phyloP scores from a whole-genome alignment of 371 early-diverging fungal species.

The Thermomucor indicae-seudaticae region DNA sequence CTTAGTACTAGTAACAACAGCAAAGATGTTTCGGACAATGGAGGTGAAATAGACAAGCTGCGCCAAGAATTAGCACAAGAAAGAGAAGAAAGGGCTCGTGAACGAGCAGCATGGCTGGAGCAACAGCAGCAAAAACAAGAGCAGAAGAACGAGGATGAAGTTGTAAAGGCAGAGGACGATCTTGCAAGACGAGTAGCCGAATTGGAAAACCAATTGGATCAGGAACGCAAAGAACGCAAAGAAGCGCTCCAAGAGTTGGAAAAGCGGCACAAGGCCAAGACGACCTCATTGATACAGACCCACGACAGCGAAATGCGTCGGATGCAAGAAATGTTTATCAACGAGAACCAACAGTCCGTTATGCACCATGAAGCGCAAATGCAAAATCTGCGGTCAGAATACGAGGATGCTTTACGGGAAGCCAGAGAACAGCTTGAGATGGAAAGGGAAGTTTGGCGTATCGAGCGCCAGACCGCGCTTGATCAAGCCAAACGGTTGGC shows the following conservation, averaged over 20 bases:
- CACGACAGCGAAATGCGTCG: slow-evolving; percentile 5
- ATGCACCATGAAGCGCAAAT: slow-evolving; percentile 29
- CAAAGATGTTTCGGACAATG: no score
- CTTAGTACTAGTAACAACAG: no score
- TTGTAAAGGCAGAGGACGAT: no score
- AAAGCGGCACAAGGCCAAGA: not conserved
- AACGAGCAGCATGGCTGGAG: not conserved
- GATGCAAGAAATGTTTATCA: slow-evolving; percentile 16
- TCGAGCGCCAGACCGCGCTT: slow-evolving; percentile 18
- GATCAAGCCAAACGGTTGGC: slow-evolving; percentile 6
- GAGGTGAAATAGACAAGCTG: no score
- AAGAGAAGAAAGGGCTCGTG: slow-evolving; percentile 3
- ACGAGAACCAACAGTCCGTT: slow-evolving; percentile 17
- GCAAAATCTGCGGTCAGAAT: slow-evolving; percentile 22
- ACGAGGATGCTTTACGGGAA: slow-evolving; percentile 20
- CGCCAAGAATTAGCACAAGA: no score
- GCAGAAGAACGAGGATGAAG: no score
- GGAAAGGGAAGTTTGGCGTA: slow-evolving; percentile 22
- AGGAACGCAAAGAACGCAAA: no score
- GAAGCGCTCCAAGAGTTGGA: not conserved
- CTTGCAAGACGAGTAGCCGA: no score
- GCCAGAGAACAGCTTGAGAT: slow-evolving; percentile 10
- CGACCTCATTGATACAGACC: not conserved
- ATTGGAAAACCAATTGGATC: no score
- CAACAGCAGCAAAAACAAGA: slow-evolving; percentile 11